phyloP scores from a whole-genome alignment of 139 green algal genomes.

The Coccomyxa sp. region DNA sequence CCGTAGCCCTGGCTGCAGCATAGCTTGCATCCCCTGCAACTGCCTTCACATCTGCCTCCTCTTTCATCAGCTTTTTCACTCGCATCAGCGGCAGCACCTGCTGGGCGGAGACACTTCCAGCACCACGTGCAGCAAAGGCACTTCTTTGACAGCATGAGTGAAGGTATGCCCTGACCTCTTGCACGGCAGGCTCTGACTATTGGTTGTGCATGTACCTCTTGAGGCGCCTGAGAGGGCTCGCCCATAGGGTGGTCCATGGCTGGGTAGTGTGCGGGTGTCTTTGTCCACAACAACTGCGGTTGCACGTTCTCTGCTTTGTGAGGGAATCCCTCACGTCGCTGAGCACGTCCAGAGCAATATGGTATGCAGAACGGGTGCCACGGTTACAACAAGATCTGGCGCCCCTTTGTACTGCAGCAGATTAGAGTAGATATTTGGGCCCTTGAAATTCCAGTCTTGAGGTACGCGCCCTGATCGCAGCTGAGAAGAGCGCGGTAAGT shows the following conservation, averaged over 20 bases:
- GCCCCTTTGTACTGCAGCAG: too few relatives aligned
- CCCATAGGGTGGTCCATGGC: background rate
- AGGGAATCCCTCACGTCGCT: too few relatives aligned
- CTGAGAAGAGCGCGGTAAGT: too few relatives aligned
- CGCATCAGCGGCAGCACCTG: conserved; percentile 16
- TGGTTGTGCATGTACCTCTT: background rate
- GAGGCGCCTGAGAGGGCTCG: background rate
- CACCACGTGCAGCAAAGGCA: background rate
- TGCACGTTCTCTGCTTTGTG: too few relatives aligned
- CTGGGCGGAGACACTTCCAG: background rate
- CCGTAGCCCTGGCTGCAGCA: conserved; percentile 16
- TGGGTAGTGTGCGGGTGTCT: background rate
- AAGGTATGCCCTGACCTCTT: too few relatives aligned
- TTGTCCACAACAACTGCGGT: background rate
- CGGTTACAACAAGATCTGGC: too few relatives aligned
- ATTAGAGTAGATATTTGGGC: too few relatives aligned
- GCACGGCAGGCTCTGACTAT: too few relatives aligned
- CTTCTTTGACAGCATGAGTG: background rate
- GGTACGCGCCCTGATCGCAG: too few relatives aligned
- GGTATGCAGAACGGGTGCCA: too few relatives aligned
- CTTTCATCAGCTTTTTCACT: conserved; percentile 21
- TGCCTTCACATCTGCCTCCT: conserved; percentile 21
- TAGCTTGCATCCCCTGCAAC: conserved; percentile 18
- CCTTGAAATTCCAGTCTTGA: too few relatives aligned
- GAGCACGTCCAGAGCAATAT: too few relatives aligned